A percentile compares a stretch with the other conserved stretches of the same genome.
Conservation (phyloP, 2,329 filamentous ascomycete species). For the Pseudogymnoascus pannorum region DNA sequence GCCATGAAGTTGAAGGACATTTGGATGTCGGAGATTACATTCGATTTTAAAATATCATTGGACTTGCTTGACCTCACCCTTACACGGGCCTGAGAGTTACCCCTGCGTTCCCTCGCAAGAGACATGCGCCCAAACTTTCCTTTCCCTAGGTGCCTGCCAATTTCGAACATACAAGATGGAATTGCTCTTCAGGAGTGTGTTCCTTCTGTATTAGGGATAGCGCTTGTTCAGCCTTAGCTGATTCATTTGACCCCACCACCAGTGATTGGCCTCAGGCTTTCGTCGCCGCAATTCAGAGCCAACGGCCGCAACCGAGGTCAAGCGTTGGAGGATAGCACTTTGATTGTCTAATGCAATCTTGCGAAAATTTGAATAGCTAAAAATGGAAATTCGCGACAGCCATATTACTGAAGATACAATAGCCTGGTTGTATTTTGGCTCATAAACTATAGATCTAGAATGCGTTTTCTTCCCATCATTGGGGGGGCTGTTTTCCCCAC, state of each 20-base stretch:
- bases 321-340: conserved; percentile 33
- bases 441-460: neutral
- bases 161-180: conserved; percentile 70
- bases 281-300: conserved; percentile 43
- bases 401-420: neutral
- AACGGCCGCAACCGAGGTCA: conserved; percentile 35
- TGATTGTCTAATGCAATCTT: neutral
- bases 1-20: conserved; percentile 61
- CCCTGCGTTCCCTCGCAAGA: too few relatives aligned
- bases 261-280: conserved; percentile 39
- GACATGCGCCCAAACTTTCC: conserved; percentile 70
- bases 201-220: conserved; percentile 49
- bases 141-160: conserved; percentile 65
- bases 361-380: neutral
- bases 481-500: neutral
- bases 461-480: neutral
- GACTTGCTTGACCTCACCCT: too few relatives aligned
- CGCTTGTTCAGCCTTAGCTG: conserved; percentile 41
- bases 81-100: too few relatives aligned
- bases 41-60: conserved; percentile 68
- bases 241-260: conserved; percentile 43
- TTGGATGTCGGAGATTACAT: conserved; percentile 63
- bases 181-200: conserved; percentile 52
- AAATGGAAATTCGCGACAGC: neutral
- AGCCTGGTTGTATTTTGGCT: neutral